Percentiles rank a stretch among this genome's conserved stretches.
Evolutionary conservation across 495 filamentous ascomycete species (phyloP).

Genomic region (Thermochaetoides thermophila): DNA sequence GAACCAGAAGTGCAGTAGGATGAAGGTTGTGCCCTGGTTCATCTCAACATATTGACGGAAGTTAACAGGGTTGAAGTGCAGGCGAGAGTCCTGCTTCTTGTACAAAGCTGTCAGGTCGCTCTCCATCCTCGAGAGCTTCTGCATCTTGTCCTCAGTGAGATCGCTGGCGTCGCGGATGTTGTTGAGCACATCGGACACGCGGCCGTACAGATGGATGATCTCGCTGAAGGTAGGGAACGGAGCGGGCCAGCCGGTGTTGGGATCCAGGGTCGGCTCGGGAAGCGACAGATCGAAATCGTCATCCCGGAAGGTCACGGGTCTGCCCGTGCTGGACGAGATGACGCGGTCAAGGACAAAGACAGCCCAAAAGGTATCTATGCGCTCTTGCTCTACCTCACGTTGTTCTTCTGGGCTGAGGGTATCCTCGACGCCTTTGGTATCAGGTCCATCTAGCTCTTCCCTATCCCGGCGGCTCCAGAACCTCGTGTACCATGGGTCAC

Average conservation of each 20-base stretch:
- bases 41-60: conserved; percentile 63
- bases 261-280: conserved; percentile 44
- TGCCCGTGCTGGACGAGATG: conserved; percentile 70
- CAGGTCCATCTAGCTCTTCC: conserved; percentile 16
- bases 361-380: conserved; percentile 73
- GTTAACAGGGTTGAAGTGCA: conserved; percentile 68
- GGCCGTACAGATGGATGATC: conserved; percentile 71
- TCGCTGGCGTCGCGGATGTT: conserved; percentile 62
- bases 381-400: conserved; percentile 48
- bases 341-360: conserved; percentile 75
- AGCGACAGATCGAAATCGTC: conserved; percentile 68
- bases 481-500: conserved; percentile 32
- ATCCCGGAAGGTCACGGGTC: conserved; percentile 65
- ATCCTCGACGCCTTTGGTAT: conserved; percentile 25
- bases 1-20: conserved; percentile 85
- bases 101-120: conserved; percentile 66
- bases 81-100: conserved; percentile 50
- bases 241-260: conserved; percentile 49
- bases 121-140: conserved; percentile 56
- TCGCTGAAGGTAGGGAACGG: conserved; percentile 67
- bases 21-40: conserved; percentile 68
- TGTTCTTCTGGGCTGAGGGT: conserved; percentile 38
- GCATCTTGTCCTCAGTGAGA: conserved; percentile 54
- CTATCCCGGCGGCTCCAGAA: conserved; percentile 20
- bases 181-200: conserved; percentile 70